Conservation (phyloP, 179 eudicot genomes). For the Patellifolia procumbens region DNA sequence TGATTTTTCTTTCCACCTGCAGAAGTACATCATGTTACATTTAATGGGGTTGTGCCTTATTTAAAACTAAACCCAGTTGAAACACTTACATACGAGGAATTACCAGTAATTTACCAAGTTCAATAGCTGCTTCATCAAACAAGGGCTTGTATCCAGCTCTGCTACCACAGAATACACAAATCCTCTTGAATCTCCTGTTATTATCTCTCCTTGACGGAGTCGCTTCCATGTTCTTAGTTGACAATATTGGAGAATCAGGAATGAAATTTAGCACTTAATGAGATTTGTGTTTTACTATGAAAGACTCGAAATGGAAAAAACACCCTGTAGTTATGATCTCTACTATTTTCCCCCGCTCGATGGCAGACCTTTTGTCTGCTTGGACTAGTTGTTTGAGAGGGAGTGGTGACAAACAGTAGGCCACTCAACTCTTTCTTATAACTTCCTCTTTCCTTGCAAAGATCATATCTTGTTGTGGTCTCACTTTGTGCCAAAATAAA, state of each 20-base stretch:
- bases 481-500: not conserved
- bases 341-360: not conserved
- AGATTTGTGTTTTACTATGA: not conserved
- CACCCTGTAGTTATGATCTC: not conserved
- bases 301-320: not conserved
- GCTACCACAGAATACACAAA: slow-evolving; percentile 74
- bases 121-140: slow-evolving; percentile 50
- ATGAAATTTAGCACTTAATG: not conserved
- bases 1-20: slow-evolving; percentile 57
- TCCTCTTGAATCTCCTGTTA: slow-evolving; percentile 43
- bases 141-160: slow-evolving; percentile 45
- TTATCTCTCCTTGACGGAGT: not conserved
- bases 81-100: not conserved
- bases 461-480: not conserved
- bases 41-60: not conserved
- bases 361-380: not conserved
- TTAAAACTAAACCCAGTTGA: not conserved
- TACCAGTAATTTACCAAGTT: slow-evolving; percentile 64
- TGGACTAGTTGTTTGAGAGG: not conserved
- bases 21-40: not conserved
- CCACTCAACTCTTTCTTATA: not conserved
- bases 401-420: not conserved
- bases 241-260: not conserved
- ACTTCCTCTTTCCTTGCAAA: not conserved
- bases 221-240: slow-evolving; percentile 1